Conservation (phyloP, 1,284 basidiomycete genomes). For the Coniophora puteana region DNA sequence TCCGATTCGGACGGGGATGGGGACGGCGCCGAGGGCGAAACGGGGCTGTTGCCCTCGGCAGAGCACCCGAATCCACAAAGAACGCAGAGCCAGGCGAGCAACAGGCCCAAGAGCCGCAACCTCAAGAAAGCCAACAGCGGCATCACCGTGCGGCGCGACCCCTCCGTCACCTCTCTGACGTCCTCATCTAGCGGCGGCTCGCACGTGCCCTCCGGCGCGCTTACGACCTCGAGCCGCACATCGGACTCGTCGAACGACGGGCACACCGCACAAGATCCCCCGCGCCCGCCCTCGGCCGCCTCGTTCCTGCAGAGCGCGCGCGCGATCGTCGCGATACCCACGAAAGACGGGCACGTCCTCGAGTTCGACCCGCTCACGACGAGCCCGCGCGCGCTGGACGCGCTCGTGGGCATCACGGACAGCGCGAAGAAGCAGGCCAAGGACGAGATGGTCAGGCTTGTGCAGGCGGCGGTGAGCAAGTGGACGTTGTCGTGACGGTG, state of each 20-base stretch:
- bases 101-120: no score
- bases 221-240: slow-evolving; percentile 41
- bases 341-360: slow-evolving; percentile 69
- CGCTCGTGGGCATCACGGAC: slow-evolving; percentile 69
- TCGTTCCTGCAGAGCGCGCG: slow-evolving; percentile 28
- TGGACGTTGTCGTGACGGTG: slow-evolving; percentile 53
- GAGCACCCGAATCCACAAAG: no score
- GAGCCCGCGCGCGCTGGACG: slow-evolving; percentile 64
- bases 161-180: slow-evolving; percentile 37
- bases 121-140: slow-evolving; percentile 50
- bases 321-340: slow-evolving; percentile 65
- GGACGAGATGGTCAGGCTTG: slow-evolving; percentile 66
- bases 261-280: slow-evolving; percentile 8
- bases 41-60: no score
- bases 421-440: slow-evolving; percentile 78
- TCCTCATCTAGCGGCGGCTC: slow-evolving; percentile 14
- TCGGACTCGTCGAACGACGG: slow-evolving; percentile 29
- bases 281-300: slow-evolving; percentile 15
- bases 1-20: slow-evolving; percentile 21
- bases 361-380: slow-evolving; percentile 76
- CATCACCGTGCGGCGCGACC: slow-evolving; percentile 61
- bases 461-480: slow-evolving; percentile 66
- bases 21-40: slow-evolving; percentile 14
- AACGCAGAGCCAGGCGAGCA: slow-evolving; percentile 11
- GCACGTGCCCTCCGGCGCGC: slow-evolving; percentile 29